Evolutionary conservation across 1,139 yeast genomes (phyloP).

Genomic region (Debaryomyces nepalensis): DNA sequence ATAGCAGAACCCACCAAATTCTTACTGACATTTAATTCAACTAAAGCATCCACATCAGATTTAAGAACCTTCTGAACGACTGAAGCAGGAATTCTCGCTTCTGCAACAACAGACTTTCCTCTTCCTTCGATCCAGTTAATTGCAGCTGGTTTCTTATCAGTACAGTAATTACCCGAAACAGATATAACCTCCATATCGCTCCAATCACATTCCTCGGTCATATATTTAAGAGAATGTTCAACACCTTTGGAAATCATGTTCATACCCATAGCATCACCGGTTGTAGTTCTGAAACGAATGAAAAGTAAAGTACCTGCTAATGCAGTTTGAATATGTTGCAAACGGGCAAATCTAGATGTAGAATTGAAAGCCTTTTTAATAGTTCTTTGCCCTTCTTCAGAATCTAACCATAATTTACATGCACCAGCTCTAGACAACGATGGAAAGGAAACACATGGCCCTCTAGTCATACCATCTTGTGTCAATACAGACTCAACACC

Average conservation of each 20-base stretch:
- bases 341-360: conserved; percentile 95
- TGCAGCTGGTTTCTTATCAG: conserved; percentile 97
- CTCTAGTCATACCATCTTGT: conserved; percentile 98
- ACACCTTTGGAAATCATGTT: conserved; percentile 99
- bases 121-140: conserved; percentile 99
- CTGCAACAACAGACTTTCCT: conserved; percentile 98
- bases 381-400: conserved; percentile 84
- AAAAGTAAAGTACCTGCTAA: conserved; percentile 91
- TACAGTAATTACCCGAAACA: conserved; percentile 96
- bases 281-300: conserved; percentile 92
- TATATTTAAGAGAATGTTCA: conserved; percentile 78
- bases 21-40: conserved; percentile 84
- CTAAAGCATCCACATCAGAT: conserved; percentile 90
- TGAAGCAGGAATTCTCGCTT: conserved; percentile 84
- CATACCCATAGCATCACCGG: conserved; percentile 99
- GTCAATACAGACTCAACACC: conserved; percentile 93
- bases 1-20: conserved; percentile 95
- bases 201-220: conserved; percentile 91
- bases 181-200: conserved; percentile 92
- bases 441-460: conserved; percentile 94
- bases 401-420: conserved; percentile 93
- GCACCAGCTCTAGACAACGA: conserved; percentile 86
- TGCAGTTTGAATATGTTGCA: conserved; percentile 89
- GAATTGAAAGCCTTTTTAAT: conserved; percentile 93
- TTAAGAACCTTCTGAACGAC: conserved; percentile 82